Base-by-base conservation (phyloP, 805 yeast genomes). In the Cyberlindnera mississippiensis region DNA sequence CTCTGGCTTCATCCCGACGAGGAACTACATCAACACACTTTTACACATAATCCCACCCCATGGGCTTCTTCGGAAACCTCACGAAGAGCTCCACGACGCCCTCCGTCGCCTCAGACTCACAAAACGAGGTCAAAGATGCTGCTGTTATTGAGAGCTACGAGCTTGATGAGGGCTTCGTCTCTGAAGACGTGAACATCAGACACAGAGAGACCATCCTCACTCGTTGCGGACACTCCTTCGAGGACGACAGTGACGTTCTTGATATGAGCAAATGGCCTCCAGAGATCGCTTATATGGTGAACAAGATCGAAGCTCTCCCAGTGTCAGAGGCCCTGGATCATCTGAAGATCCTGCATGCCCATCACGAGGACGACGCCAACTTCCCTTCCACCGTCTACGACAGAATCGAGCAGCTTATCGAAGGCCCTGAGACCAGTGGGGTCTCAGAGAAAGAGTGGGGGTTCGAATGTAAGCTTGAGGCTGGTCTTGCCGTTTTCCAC, bases 291-390 rank as follows among this genome's bases (percentile, higher is more conserved):
- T 72, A 61, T 49, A 67, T 74, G 63, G 59, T 69, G 43, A 69
- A 66, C 28, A 38, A 42, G 36, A 42, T 42, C 37, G 46, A 42
- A 33, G 12, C 33, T 3, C 18, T 68, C 66, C 46, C 63, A 12
- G 14, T 69, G 32, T 61, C 57, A 17, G 51, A 50, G 29, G 41
- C 50, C n/a, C 20, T 38, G 4, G 41, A 27, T 5, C 33, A 31
- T 24, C 52, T 78, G 35, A 55, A 59, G 28, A 59, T 62, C 14
- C 68, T 73, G 6, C 45, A 67, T 7, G 63, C 52, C 2, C 64
- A 69, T n/a, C 78, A 74, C 48, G 52, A 50, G 6, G 71, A 64
- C 40, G 82, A 77, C 53, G 67, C 71, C 29, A 75, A 74, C 50
- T 64, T 76, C 42, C 69, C 73, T 12, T 46, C 41, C 3, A 56